phyloP scores from a whole-genome alignment of 805 yeast genomes.

The Starmerella geochares region DNA sequence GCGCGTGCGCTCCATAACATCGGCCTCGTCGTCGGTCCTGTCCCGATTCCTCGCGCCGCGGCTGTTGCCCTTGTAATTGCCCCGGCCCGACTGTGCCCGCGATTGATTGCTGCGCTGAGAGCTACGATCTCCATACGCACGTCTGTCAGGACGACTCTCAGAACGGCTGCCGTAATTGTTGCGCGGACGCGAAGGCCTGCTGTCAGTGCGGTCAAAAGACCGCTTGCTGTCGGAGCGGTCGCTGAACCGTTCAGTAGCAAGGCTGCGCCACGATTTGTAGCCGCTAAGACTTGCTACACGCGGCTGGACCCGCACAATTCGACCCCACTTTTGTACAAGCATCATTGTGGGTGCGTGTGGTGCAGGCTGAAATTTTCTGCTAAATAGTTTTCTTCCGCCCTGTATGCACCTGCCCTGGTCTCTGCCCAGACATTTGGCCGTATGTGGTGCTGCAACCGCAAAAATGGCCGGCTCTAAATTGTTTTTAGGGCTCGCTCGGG shows the following conservation, averaged over 20 bases:
- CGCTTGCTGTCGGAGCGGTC: neutral
- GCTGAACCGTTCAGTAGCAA: neutral
- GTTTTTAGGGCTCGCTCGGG: too few relatives aligned
- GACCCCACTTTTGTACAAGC: neutral
- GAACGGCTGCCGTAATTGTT: neutral
- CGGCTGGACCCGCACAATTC: neutral
- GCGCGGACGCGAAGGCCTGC: neutral
- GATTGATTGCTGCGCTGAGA: neutral
- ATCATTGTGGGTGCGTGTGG: neutral
- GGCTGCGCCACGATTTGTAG: neutral
- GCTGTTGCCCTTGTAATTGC: neutral
- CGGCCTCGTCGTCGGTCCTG: slow-evolving; percentile 6
- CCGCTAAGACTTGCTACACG: neutral
- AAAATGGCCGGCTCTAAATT: neutral
- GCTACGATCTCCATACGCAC: neutral
- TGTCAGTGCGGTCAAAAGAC: too few relatives aligned
- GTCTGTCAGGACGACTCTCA: neutral
- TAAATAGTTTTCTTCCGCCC: neutral
- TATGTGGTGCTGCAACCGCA: neutral
- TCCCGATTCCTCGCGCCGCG: neutral
- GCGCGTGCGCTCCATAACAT: slow-evolving; percentile 20
- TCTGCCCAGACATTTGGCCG: neutral
- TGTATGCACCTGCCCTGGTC: neutral
- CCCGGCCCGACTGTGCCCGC: neutral
- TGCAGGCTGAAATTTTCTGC: slow-evolving; percentile 1